Conservation (phyloP, 1,284 basidiomycete genomes). For the Cryptococcus maquisensis region DNA sequence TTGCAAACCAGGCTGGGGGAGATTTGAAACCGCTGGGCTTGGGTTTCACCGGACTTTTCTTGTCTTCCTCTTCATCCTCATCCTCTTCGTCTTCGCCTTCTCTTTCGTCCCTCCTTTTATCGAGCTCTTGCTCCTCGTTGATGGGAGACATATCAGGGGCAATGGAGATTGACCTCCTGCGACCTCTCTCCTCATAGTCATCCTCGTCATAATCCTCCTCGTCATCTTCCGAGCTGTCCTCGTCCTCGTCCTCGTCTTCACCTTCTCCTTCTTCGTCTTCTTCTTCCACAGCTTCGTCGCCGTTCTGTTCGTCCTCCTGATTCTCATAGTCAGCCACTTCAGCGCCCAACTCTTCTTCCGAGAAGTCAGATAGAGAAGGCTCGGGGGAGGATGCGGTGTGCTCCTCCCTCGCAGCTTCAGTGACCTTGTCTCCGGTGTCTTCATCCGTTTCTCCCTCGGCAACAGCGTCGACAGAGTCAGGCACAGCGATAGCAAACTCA, state of each 20-base stretch:
- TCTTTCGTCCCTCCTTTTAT: conserved; percentile 8
- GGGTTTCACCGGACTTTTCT: conserved; percentile 3
- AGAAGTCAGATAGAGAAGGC: too few species aligned
- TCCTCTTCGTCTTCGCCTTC: not conserved
- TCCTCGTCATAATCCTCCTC: conserved; percentile 18
- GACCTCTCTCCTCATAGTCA: conserved; percentile 19
- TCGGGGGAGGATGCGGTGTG: too few species aligned
- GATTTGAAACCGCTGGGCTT: conserved; percentile 16
- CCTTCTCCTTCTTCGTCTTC: conserved; percentile 14
- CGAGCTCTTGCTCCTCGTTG: conserved; percentile 11
- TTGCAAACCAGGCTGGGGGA: conserved; percentile 32
- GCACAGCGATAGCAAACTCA: too few species aligned
- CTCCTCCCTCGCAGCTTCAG: conserved; percentile 2
- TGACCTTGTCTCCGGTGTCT: not conserved
- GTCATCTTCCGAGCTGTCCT: conserved; percentile 18
- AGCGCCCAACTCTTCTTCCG: conserved; percentile 8
- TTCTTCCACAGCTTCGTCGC: conserved; percentile 13
- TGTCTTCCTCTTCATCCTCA: conserved; percentile 5
- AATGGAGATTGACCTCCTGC: conserved; percentile 14
- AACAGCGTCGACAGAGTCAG: not conserved
- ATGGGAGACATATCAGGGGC: conserved; percentile 33
- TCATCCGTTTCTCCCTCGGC: not conserved
- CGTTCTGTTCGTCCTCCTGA: conserved; percentile 11
- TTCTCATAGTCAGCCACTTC: conserved; percentile 14
- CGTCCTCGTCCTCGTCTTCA: conserved; percentile 21